A percentile compares a stretch with the other conserved stretches of the same genome.
These are phyloP conservation scores for Eucalyptus marginata DNA, from an alignment of 345 rosid species.

Conservation along the genomic window DNA sequence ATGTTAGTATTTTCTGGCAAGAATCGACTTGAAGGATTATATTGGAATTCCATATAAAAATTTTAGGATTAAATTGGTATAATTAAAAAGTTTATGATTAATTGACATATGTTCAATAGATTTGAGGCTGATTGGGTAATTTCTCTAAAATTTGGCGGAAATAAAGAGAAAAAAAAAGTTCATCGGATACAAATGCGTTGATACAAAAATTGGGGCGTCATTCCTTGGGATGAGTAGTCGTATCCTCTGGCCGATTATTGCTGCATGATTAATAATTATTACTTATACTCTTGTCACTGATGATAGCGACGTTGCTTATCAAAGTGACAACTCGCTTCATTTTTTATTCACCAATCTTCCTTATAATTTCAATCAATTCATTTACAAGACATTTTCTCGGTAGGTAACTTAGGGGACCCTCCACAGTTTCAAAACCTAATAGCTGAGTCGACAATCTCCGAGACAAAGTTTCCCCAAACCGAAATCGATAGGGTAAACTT, in stretches of 20 bases:
- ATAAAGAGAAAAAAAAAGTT: not conserved
- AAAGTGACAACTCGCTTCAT: not conserved
- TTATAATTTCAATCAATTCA: not conserved
- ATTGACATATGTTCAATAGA: accelerated
- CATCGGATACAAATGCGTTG: no score
- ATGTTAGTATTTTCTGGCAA: not conserved
- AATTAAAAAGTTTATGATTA: accelerated
- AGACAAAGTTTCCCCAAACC: not conserved
- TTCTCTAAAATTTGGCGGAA: not conserved
- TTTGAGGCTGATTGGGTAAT: not conserved
- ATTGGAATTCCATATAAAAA: not conserved
- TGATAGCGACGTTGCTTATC: not conserved
- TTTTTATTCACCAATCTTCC: not conserved
- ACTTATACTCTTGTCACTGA: not conserved
- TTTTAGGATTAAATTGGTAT: not conserved
- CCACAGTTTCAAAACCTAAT: not conserved
- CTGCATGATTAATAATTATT: not conserved
- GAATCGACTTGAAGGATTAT: accelerated
- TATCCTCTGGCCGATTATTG: not conserved
- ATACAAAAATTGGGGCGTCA: not conserved
- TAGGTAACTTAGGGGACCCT: not conserved
- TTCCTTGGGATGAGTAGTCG: not conserved
- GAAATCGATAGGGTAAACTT: not conserved
- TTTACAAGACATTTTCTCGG: not conserved
- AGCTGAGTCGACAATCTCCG: not conserved